phyloP scores from a whole-genome alignment of 257 asterid genomes.

The Buddleja alternifolia region DNA sequence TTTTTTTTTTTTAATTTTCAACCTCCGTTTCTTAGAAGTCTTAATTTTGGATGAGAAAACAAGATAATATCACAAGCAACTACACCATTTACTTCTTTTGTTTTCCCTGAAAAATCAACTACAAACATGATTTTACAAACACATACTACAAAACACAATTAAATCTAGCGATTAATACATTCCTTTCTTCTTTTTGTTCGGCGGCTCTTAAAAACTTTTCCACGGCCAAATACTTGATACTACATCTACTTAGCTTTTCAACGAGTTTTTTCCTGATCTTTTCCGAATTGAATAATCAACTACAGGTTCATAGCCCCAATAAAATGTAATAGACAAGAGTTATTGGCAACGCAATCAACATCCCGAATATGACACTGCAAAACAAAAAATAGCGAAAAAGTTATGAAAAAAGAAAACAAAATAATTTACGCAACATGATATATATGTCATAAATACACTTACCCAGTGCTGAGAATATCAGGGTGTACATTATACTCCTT shows the following conservation, averaged over 20 bases:
- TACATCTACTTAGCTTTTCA: slow-evolving; percentile 18
- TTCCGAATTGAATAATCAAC: neutral
- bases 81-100: slow-evolving; percentile 6
- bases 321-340: slow-evolving; percentile 59
- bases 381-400: neutral
- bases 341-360: slow-evolving; percentile 61
- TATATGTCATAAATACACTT: slow-evolving; percentile 11
- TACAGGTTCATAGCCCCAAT: slow-evolving; percentile 46
- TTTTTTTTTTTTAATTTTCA: neutral
- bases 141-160: slow-evolving; percentile 42
- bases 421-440: too few species aligned
- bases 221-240: slow-evolving; percentile 27
- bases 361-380: slow-evolving; percentile 58
- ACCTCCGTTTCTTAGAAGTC: slow-evolving; percentile 9
- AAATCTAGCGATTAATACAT: slow-evolving; percentile 20
- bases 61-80: slow-evolving; percentile 16
- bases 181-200: slow-evolving; percentile 8
- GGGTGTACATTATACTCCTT: slow-evolving; percentile 65
- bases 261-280: neutral
- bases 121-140: slow-evolving; percentile 47
- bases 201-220: neutral
- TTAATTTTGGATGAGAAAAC: slow-evolving; percentile 13
- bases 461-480: slow-evolving; percentile 66
- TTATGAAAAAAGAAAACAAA: neutral
- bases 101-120: slow-evolving; percentile 31